A percentile compares a stretch with the other conserved stretches of the same genome.
These are phyloP conservation scores for Colletotrichum neosansevieriae DNA, from an alignment of 2,329 filamentous ascomycete genomes.

Conservation along the genomic window DNA sequence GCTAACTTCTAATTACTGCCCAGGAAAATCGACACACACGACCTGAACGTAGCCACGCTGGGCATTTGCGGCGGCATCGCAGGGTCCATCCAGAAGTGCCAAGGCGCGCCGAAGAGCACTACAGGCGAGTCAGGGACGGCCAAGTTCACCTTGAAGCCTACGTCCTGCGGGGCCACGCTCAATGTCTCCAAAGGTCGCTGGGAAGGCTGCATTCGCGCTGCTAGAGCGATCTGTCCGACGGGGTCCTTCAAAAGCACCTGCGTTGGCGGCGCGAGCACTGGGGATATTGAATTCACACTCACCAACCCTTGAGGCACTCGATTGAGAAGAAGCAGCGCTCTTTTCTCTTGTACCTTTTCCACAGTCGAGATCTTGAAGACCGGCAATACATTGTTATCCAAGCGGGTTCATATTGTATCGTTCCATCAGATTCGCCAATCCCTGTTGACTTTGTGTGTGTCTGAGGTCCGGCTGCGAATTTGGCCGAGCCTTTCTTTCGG, in stretches of 20 bases:
- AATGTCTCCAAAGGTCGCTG: conserved; percentile 65
- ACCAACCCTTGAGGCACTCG: neutral
- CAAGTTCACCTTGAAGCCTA: conserved; percentile 58
- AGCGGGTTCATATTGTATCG: no score
- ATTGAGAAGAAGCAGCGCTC: no score
- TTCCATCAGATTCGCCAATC: no score
- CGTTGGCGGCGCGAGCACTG: conserved; percentile 59
- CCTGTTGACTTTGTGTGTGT: no score
- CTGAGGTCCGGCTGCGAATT: no score
- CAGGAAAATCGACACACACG: conserved; percentile 59
- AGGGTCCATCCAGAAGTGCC: conserved; percentile 57
- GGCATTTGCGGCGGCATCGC: conserved; percentile 65
- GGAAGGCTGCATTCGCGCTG: conserved; percentile 66
- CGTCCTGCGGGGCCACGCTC: conserved; percentile 58
- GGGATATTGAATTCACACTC: conserved; percentile 58
- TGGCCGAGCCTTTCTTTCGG: no score
- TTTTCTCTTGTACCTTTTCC: neutral
- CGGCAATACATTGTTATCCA: neutral
- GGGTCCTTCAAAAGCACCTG: conserved; percentile 61
- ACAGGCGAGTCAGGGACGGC: conserved; percentile 60
- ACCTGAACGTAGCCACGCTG: conserved; percentile 60
- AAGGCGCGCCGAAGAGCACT: conserved; percentile 56
- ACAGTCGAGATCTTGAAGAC: neutral
- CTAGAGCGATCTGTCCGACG: conserved; percentile 61
- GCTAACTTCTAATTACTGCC: neutral